Evolutionary conservation across 805 yeast species (phyloP).

Genomic region (Sugiyamaella valdiviana): DNA sequence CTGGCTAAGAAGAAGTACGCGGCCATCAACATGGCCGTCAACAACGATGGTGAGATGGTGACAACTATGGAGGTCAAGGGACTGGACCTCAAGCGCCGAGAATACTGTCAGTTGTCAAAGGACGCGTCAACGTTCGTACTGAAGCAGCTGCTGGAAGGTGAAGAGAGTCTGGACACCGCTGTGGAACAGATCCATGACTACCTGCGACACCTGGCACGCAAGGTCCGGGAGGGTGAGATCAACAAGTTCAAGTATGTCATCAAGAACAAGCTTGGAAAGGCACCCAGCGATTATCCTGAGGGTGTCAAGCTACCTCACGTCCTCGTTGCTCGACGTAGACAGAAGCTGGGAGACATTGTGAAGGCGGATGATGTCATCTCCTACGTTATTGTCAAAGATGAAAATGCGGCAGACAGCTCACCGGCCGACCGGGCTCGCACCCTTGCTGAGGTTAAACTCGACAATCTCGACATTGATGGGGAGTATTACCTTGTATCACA

Average conservation of each 20-base stretch:
- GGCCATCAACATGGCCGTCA: slow-evolving; percentile 61
- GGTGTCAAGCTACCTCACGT: slow-evolving; percentile 83
- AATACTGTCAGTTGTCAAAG: slow-evolving; percentile 86
- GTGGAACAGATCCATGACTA: slow-evolving; percentile 65
- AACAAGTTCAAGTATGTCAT: slow-evolving; percentile 67
- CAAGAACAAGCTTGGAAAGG: slow-evolving; percentile 84
- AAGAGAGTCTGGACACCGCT: slow-evolving; percentile 68
- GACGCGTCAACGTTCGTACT: slow-evolving; percentile 75
- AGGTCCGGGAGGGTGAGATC: slow-evolving; percentile 55
- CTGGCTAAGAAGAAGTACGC: slow-evolving; percentile 98
- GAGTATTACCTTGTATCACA: slow-evolving; percentile 81
- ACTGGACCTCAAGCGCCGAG: slow-evolving; percentile 94
- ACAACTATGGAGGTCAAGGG: slow-evolving; percentile 84
- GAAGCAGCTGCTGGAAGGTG: slow-evolving; percentile 61
- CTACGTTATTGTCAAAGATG: slow-evolving; percentile 50
- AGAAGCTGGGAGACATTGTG: slow-evolving; percentile 77
- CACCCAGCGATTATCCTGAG: slow-evolving; percentile 75
- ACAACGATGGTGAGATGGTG: slow-evolving; percentile 50
- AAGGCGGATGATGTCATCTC: slow-evolving; percentile 88
- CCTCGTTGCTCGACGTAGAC: slow-evolving; percentile 78
- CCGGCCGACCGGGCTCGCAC: slow-evolving; percentile 83
- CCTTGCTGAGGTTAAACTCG: slow-evolving; percentile 55
- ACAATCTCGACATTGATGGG: slow-evolving; percentile 61
- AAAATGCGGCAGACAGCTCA: slow-evolving; percentile 21
- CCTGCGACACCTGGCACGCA: slow-evolving; percentile 51